A percentile compares a stretch with the other conserved stretches of the same genome.
phyloP scores from a whole-genome alignment of 2,329 filamentous ascomycete species.

The Dactylonectria estremocensis region DNA sequence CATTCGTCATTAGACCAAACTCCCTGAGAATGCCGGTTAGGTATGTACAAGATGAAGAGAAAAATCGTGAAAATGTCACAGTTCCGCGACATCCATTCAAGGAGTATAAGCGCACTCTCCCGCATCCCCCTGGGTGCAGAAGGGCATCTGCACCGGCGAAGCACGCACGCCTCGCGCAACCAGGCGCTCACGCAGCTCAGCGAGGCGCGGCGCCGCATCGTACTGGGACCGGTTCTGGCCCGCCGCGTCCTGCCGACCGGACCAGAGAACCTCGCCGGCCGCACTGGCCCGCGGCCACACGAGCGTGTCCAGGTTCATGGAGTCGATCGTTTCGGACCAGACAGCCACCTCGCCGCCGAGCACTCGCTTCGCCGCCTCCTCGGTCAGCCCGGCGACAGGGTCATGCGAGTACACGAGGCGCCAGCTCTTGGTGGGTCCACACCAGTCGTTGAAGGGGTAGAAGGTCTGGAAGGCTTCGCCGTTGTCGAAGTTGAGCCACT shows the following conservation, averaged over 20 bases:
- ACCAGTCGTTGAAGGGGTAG: conserved; percentile 87
- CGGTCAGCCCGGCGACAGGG: conserved; percentile 75
- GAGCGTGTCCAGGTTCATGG: conserved; percentile 80
- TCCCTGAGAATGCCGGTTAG: background rate
- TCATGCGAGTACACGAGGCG: conserved; percentile 85
- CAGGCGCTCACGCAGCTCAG: conserved; percentile 83
- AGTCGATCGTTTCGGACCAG: conserved; percentile 86
- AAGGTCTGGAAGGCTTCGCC: conserved; percentile 65
- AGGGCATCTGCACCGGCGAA: conserved; percentile 77
- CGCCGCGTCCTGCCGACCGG: conserved; percentile 74
- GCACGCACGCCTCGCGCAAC: conserved; percentile 77
- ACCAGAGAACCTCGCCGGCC: conserved; percentile 86
- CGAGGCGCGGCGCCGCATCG: conserved; percentile 77
- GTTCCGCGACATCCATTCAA: conserved; percentile 14
- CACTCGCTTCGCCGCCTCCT: conserved; percentile 75
- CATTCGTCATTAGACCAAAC: background rate
- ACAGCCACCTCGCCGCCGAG: conserved; percentile 86
- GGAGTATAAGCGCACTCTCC: conserved; percentile 45
- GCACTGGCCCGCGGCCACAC: conserved; percentile 85
- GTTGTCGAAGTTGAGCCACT: conserved; percentile 81
- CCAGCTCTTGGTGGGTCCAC: conserved; percentile 86
- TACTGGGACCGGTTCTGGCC: conserved; percentile 81
- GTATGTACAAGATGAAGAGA: conserved; percentile 23
- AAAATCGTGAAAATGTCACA: conserved; percentile 24
- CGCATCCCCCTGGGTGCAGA: conserved; percentile 50